These are phyloP conservation scores for Ramaria rubella DNA, from an alignment of 768 basidiomycete genomes.

Conservation along the genomic window DNA sequence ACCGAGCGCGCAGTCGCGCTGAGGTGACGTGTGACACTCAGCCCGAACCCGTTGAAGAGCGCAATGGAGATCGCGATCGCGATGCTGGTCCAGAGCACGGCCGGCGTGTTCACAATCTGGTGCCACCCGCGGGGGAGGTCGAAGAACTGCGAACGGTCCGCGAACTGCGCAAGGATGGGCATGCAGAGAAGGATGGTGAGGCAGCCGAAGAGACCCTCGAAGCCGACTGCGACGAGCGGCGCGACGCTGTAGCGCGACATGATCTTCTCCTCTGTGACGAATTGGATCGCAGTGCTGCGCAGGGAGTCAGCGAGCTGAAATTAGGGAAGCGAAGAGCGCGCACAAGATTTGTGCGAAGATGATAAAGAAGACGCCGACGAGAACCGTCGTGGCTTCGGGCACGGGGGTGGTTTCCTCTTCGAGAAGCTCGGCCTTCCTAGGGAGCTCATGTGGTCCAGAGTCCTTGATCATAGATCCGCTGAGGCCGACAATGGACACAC, in stretches of 20 bases:
- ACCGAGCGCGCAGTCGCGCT: slow-evolving; percentile 88
- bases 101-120: slow-evolving; percentile 77
- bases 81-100: slow-evolving; percentile 58
- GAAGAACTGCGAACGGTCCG: slow-evolving; percentile 68
- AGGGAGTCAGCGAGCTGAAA: slow-evolving; percentile 6
- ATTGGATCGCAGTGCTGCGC: slow-evolving; percentile 78
- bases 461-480: slow-evolving; percentile 86
- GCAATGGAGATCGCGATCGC: slow-evolving; percentile 74
- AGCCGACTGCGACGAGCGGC: slow-evolving; percentile 90
- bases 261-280: slow-evolving; percentile 96
- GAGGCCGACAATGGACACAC: slow-evolving; percentile 79
- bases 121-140: slow-evolving; percentile 85
- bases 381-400: slow-evolving; percentile 60
- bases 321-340: slow-evolving; percentile 26
- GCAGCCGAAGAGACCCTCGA: slow-evolving; percentile 88
- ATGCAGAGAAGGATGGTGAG: slow-evolving; percentile 71
- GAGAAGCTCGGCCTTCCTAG: slow-evolving; percentile 20
- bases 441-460: slow-evolving; percentile 38
- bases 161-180: slow-evolving; percentile 71
- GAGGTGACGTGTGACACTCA: slow-evolving; percentile 88
- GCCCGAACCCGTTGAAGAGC: slow-evolving; percentile 75
- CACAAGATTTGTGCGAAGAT: slow-evolving; percentile 94
- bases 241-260: slow-evolving; percentile 80
- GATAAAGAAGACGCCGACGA: slow-evolving; percentile 85
- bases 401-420: slow-evolving; percentile 32